Evolutionary conservation across 495 filamentous ascomycete genomes (phyloP).

Genomic region (Chaetomium fimeti): DNA sequence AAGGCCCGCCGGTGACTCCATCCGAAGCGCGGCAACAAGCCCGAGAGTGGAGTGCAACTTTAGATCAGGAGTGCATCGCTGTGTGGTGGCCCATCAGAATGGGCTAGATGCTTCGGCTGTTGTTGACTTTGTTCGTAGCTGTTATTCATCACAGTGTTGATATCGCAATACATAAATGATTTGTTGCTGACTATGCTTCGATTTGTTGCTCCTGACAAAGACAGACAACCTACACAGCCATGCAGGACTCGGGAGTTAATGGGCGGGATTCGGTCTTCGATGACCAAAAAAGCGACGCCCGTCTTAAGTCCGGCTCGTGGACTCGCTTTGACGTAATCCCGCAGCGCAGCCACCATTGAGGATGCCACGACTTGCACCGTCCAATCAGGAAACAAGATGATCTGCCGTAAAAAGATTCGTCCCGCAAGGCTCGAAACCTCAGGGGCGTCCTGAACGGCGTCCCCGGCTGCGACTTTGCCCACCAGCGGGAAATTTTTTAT

Average conservation of each 20-base stretch:
- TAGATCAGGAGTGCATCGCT: conserved; percentile 12
- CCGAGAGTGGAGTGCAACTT: conserved; percentile 12
- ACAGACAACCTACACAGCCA: no score
- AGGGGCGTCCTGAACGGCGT: neutral
- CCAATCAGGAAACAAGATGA: conserved; percentile 3
- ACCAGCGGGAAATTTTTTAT: conserved; percentile 18
- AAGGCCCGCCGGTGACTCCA: conserved; percentile 14
- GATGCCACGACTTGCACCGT: conserved; percentile 1
- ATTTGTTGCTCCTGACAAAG: neutral
- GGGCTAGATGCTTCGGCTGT: neutral
- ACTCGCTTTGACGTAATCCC: conserved; percentile 15
- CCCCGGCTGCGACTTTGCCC: neutral
- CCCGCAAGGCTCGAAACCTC: conserved; percentile 7
- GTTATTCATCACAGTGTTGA: neutral
- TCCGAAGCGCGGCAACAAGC: neutral
- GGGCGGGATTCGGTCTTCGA: neutral
- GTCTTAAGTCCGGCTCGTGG: conserved; percentile 13
- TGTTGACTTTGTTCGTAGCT: neutral
- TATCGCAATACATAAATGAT: no score
- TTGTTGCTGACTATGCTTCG: neutral
- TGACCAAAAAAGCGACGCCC: neutral
- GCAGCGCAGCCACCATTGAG: conserved; percentile 4
- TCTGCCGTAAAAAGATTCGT: neutral
- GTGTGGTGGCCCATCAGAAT: neutral
- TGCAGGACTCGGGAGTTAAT: no score